Conservation (phyloP, 805 yeast species). For the Saccharomycopsis amapae region DNA sequence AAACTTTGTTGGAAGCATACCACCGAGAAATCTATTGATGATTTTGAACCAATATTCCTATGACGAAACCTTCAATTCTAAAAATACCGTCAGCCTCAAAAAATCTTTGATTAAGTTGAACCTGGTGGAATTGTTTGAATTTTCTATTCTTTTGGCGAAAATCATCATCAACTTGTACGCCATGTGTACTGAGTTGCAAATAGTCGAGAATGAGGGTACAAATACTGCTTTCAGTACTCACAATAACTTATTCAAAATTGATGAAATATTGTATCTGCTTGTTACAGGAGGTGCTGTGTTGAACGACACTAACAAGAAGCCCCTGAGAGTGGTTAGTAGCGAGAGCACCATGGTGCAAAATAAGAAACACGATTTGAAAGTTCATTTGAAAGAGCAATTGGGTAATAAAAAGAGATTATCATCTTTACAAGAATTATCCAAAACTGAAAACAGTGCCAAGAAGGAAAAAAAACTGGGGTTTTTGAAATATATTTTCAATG, state of each 20-base stretch:
- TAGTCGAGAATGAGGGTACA: background rate
- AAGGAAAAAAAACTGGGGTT: background rate
- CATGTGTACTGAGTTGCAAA: conserved; percentile 6
- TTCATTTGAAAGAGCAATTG: conserved; percentile 14
- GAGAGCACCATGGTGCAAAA: background rate
- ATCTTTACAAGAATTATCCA: background rate
- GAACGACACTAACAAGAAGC: conserved; percentile 2
- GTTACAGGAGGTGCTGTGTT: conserved; percentile 13
- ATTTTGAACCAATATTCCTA: conserved; percentile 16
- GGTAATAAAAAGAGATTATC: background rate
- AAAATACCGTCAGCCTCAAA: conserved; percentile 10
- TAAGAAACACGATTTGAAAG: conserved; percentile 4
- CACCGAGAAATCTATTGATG: conserved; percentile 9
- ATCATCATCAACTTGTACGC: conserved; percentile 8
- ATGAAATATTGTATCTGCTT: conserved; percentile 16
- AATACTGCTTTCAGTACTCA: conserved; percentile 6
- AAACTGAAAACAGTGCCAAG: too few relatives aligned
- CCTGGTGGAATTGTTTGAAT: conserved; percentile 16
- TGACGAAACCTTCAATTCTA: conserved; percentile 18
- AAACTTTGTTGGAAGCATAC: background rate
- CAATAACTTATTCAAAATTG: conserved; percentile 12
- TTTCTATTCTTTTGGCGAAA: conserved; percentile 14
- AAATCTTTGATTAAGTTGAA: conserved; percentile 6
- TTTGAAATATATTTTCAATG: conserved; percentile 3
- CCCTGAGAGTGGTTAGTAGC: background rate